These are phyloP conservation scores for Arctostaphylos glauca DNA, from an alignment of 148 eudicot genomes.

Conservation along the genomic window DNA sequence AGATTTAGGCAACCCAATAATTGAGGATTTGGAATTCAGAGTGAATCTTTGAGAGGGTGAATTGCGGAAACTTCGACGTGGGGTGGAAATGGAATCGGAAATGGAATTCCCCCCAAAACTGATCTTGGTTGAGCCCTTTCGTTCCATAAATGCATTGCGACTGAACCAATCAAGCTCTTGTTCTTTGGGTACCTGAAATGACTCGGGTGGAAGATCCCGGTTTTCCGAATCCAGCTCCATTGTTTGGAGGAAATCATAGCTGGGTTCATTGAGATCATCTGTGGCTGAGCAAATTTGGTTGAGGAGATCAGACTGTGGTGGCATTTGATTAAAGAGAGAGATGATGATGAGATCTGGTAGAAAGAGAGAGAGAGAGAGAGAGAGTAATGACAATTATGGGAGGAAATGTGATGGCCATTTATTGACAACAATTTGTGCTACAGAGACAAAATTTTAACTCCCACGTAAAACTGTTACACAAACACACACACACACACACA, in stretches of 20 bases:
- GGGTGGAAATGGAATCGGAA: not conserved
- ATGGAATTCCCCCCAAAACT: not conserved
- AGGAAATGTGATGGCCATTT: too few species aligned
- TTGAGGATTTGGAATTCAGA: not conserved
- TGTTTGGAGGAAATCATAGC: not conserved
- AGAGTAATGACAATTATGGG: not conserved
- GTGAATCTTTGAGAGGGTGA: not conserved
- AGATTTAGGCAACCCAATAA: constrained; percentile 6
- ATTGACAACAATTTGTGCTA: too few species aligned
- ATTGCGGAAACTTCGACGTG: not conserved
- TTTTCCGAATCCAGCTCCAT: not conserved
- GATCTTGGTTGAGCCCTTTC: constrained; percentile 17
- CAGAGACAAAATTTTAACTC: too few species aligned
- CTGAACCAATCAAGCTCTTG: constrained; percentile 8
- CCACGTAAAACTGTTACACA: too few species aligned
- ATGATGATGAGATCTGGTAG: not conserved
- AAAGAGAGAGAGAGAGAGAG: constrained; percentile 1
- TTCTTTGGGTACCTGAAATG: constrained; percentile 3
- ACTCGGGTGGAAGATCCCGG: constrained; percentile 13
- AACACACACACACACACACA: too few species aligned
- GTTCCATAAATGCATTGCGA: constrained; percentile 2
- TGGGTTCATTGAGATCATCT: not conserved
- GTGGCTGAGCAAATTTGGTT: not conserved
- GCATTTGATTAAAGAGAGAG: not conserved
- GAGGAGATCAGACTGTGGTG: not conserved